These are phyloP conservation scores for Diaporthe capsici DNA, from an alignment of 2,329 filamentous ascomycete genomes.

Conservation along the genomic window DNA sequence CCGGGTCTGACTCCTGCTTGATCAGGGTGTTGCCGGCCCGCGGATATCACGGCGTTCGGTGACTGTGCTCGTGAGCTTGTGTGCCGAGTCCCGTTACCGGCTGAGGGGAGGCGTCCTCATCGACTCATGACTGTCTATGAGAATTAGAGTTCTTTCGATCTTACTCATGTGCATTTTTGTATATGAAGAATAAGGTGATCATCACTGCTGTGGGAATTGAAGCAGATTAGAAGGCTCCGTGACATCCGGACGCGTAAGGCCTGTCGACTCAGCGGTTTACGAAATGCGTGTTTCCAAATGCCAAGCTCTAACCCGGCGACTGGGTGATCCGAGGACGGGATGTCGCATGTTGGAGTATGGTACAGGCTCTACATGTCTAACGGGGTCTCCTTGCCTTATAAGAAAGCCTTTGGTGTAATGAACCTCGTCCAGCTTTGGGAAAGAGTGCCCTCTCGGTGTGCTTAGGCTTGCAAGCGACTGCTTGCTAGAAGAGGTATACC, in stretches of 20 bases:
- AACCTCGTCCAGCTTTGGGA: background rate
- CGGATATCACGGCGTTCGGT: slow-evolving; percentile 8
- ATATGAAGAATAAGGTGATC: background rate
- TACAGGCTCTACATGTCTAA: background rate
- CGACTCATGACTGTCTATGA: slow-evolving; percentile 1
- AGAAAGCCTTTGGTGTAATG: background rate
- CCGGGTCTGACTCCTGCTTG: background rate
- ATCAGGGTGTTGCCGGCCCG: background rate
- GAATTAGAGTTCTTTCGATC: background rate
- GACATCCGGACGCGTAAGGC: slow-evolving; percentile 7
- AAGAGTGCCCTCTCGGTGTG: background rate
- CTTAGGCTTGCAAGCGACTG: background rate
- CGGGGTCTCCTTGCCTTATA: background rate
- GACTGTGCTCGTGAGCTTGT: background rate
- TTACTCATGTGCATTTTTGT: background rate
- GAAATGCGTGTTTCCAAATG: slow-evolving; percentile 14
- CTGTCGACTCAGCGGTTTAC: background rate
- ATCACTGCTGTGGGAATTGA: background rate
- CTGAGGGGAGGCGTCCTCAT: background rate
- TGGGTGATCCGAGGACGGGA: slow-evolving; percentile 4
- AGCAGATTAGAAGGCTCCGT: background rate
- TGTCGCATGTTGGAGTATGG: slow-evolving; percentile 4
- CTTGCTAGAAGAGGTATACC: background rate
- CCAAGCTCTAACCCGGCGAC: slow-evolving; percentile 28
- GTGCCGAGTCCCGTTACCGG: slow-evolving; percentile 1